phyloP scores from a whole-genome alignment of 257 asterid species.

The Striga asiatica region DNA sequence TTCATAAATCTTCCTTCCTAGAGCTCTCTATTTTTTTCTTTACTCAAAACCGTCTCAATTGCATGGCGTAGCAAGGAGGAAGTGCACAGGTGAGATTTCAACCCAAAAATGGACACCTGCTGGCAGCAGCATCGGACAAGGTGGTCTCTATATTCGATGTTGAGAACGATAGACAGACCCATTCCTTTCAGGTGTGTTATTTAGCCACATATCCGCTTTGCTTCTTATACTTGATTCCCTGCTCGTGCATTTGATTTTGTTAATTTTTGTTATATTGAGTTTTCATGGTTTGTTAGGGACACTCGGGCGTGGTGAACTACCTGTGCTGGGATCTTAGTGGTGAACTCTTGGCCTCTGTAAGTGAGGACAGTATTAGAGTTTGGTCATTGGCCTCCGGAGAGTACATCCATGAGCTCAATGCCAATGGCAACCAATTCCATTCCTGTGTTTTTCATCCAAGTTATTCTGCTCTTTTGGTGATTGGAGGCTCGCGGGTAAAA shows the following conservation, averaged over 20 bases:
- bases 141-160: slow-evolving; percentile 63
- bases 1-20: background rate
- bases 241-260: background rate
- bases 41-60: slow-evolving; percentile 4
- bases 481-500: slow-evolving; percentile 65
- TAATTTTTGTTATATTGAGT: background rate
- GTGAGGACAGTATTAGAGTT: slow-evolving; percentile 65
- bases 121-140: slow-evolving; percentile 81
- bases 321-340: slow-evolving; percentile 76
- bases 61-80: slow-evolving; percentile 55
- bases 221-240: background rate
- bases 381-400: slow-evolving; percentile 70
- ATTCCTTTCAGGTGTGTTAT: slow-evolving; percentile 50
- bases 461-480: slow-evolving; percentile 61
- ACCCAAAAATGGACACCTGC: slow-evolving; percentile 50
- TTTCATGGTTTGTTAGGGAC: slow-evolving; percentile 38
- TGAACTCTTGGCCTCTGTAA: slow-evolving; percentile 63
- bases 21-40: background rate
- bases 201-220: background rate
- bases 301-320: slow-evolving; percentile 54
- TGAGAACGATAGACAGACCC: slow-evolving; percentile 68
- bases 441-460: slow-evolving; percentile 86
- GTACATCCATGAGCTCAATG: slow-evolving; percentile 54
- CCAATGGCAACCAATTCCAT: slow-evolving; percentile 64
- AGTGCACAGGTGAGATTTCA: slow-evolving; percentile 83